Conservation (phyloP, 139 green algal genomes). For the Raphidocelis subcapitata region DNA sequence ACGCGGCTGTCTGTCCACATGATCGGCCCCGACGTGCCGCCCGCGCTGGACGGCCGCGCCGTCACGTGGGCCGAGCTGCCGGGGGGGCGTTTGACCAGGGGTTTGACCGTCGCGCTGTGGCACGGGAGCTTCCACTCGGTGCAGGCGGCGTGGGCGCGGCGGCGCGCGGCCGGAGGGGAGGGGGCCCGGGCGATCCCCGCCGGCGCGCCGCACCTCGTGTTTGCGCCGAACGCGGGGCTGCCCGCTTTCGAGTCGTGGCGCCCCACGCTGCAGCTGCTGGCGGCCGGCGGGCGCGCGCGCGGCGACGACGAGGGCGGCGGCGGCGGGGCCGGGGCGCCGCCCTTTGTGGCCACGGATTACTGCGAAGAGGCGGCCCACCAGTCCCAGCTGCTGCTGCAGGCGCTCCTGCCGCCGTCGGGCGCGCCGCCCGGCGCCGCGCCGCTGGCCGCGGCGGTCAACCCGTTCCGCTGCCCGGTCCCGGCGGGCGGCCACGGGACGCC, state of each 20-base stretch:
- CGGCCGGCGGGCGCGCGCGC: neutral
- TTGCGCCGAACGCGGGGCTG: constrained; percentile 24
- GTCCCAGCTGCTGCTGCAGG: constrained; percentile 14
- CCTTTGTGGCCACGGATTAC: constrained; percentile 19
- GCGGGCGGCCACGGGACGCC: constrained; percentile 1
- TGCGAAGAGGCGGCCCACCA: constrained; percentile 20
- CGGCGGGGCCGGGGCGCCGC: neutral
- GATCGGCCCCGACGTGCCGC: constrained; percentile 18
- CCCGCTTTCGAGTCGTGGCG: constrained; percentile 15
- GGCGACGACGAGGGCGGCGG: too few species aligned
- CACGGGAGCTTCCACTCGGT: too few species aligned
- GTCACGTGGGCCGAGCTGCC: neutral
- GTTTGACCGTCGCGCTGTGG: too few species aligned
- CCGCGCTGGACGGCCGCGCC: constrained; percentile 4
- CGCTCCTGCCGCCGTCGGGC: too few species aligned
- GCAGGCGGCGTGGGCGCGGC: too few species aligned
- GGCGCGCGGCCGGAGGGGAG: too few species aligned
- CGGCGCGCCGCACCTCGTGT: constrained; percentile 2
- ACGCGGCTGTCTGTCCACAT: constrained; percentile 10
- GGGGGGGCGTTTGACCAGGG: too few species aligned
- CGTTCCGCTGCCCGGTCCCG: constrained; percentile 13
- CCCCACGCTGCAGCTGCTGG: constrained; percentile 12
- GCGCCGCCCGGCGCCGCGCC: neutral
- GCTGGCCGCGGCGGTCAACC: neutral
- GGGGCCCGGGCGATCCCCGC: too few species aligned